Conservation (phyloP, 768 basidiomycete genomes). For the Hysterangium stoloniferum region DNA sequence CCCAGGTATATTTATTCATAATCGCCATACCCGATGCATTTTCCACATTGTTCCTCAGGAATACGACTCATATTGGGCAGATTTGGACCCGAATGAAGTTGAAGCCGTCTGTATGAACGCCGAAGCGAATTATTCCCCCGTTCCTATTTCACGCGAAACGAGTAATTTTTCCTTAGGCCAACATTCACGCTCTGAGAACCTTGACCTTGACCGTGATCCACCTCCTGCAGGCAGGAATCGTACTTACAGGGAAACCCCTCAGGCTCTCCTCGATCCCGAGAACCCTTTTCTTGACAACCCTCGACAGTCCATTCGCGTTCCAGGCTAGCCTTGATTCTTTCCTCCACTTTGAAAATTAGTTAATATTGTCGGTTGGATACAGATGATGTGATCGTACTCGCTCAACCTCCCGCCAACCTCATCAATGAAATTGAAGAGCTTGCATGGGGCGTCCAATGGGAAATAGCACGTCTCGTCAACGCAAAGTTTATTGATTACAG, state of each 20-base stretch:
- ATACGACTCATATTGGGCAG: too few relatives aligned
- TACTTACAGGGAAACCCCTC: background rate
- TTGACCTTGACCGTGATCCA: too few relatives aligned
- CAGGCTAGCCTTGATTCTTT: too few relatives aligned
- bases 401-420: background rate
- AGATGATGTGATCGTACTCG: background rate
- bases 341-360: too few relatives aligned
- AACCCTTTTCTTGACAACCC: too few relatives aligned
- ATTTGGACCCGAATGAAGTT: background rate
- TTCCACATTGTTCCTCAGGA: too few relatives aligned
- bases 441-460: constrained; percentile 39
- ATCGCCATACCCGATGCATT: too few relatives aligned
- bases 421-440: background rate
- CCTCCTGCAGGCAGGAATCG: background rate
- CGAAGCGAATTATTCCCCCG: background rate
- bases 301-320: too few relatives aligned
- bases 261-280: background rate
- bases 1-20: too few relatives aligned
- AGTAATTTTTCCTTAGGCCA: background rate
- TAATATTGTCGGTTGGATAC: too few relatives aligned
- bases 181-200: background rate
- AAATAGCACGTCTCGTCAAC: constrained; percentile 39
- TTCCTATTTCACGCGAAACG: background rate
- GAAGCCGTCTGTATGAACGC: background rate
- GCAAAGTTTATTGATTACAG: constrained; percentile 25